These are phyloP conservation scores for Pseudoperonospora humuli DNA, from an alignment of 352 stramenopile species.

Conservation along the genomic window DNA sequence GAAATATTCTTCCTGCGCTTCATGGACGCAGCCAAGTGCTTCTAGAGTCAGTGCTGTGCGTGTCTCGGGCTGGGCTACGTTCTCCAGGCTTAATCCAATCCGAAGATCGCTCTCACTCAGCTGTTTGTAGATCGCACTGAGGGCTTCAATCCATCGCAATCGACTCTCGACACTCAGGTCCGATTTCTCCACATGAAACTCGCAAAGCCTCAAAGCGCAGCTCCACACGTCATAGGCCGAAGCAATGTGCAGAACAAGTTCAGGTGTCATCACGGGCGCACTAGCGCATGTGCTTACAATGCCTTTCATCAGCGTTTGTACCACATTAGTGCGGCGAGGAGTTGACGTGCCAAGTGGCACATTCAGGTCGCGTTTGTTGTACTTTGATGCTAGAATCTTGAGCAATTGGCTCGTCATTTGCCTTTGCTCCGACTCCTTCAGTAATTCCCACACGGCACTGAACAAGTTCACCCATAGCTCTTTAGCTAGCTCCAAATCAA, in stretches of 20 bases:
- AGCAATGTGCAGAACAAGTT: slow-evolving; percentile 78
- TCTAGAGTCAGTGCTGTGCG: slow-evolving; percentile 66
- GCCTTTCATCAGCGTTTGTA: slow-evolving; percentile 77
- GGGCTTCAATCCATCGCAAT: slow-evolving; percentile 79
- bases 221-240: slow-evolving; percentile 82
- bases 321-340: slow-evolving; percentile 66
- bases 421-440: slow-evolving; percentile 42
- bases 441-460: slow-evolving; percentile 38
- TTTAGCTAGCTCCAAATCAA: slow-evolving; percentile 79
- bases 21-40: slow-evolving; percentile 73
- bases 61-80: slow-evolving; percentile 70
- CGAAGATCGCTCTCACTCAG: slow-evolving; percentile 80
- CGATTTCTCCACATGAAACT: slow-evolving; percentile 77
- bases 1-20: slow-evolving; percentile 86
- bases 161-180: slow-evolving; percentile 58
- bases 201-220: slow-evolving; percentile 55
- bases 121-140: slow-evolving; percentile 81
- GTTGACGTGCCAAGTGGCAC: slow-evolving; percentile 42
- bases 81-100: slow-evolving; percentile 71
- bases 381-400: slow-evolving; percentile 80
- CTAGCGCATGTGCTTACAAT: slow-evolving; percentile 51
- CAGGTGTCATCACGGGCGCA: slow-evolving; percentile 68
- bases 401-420: slow-evolving; percentile 54
- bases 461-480: slow-evolving; percentile 81
- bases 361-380: slow-evolving; percentile 82